These are phyloP conservation scores for Vaccinium vitisidaea DNA, from an alignment of 148 eudicot species.

Conservation along the genomic window DNA sequence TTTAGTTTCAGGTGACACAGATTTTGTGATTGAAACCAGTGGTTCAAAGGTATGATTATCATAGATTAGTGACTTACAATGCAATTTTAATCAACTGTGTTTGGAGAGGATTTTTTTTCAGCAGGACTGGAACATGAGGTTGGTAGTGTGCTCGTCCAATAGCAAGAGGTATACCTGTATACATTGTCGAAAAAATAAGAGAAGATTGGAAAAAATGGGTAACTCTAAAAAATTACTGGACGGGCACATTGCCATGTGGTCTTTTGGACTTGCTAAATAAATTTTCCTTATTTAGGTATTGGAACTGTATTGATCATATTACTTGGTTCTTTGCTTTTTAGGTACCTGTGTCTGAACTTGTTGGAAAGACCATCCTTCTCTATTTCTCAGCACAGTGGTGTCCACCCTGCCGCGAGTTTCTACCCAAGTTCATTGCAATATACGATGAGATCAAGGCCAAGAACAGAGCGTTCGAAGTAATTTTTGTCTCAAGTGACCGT, in stretches of 20 bases:
- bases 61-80: background rate
- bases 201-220: background rate
- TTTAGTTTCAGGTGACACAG: constrained; percentile 53
- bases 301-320: background rate
- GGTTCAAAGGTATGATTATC: constrained; percentile 53
- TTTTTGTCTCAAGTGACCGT: constrained; percentile 51
- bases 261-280: background rate
- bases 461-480: constrained; percentile 39
- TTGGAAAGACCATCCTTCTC: constrained; percentile 45
- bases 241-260: background rate
- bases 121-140: background rate
- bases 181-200: background rate
- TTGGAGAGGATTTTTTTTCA: background rate
- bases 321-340: constrained; percentile 8
- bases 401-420: constrained; percentile 54
- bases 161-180: background rate
- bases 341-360: constrained; percentile 53
- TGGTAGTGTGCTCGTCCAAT: constrained; percentile 5
- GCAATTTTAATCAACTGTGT: background rate
- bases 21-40: constrained; percentile 59
- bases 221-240: background rate
- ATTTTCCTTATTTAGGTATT: background rate
- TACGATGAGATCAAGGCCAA: constrained; percentile 53
- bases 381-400: constrained; percentile 69
- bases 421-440: constrained; percentile 42